Base-by-base conservation (phyloP, 1,139 yeast species). In the Candida mesenterica region DNA sequence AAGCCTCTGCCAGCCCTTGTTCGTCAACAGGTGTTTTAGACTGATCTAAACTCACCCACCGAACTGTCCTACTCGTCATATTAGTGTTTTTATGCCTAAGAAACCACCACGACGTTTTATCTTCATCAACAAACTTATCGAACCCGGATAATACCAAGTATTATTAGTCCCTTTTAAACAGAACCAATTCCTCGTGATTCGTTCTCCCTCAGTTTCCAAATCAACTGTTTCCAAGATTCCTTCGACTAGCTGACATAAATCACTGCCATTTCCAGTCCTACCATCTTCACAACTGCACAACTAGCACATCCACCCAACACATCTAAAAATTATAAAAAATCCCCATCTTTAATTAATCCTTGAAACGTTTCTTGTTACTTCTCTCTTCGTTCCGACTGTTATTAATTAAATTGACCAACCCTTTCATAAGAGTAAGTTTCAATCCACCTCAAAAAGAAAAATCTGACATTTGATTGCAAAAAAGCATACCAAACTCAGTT, bases 331-430 rank as follows among this genome's bases (percentile, higher is more conserved):
- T 42, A 47, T 24, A 10, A 24, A 24, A n/a, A 10, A 24, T 13
- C 12, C 26, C 12, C 14, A 25, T 13, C 17, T 25, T 25, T 25
- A 25, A 25, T 25, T 25, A 25, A 36, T 41, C 38, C 41, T 62
- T 62, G 71, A 59, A 61, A 64, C 73, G 75, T 72, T 64, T 67
- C 71, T 68, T 65, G 72, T 69, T 65, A 65, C 73, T 67, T 66
- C 72, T 68, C 72, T 66, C 62, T 53, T 62, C 72, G 72, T 63
- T 65, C 71, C 30, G 55, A 45, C 46, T 41, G 44, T 39, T 49
- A 49, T 45, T 45, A 48, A 42, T 47, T 41, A 33, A 33, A 36
- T 25, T 25, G 39, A 38, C 34, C 38, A 38, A 31, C 37, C 40
- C 39, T 32, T 37, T 41, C 30, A 41, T 39, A 55, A 67, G 72